Evolutionary conservation across 139 green algal species (phyloP), one percentile per base, ranked within the genome.

Genomic region (Monoraphidium neglectum): DNA sequence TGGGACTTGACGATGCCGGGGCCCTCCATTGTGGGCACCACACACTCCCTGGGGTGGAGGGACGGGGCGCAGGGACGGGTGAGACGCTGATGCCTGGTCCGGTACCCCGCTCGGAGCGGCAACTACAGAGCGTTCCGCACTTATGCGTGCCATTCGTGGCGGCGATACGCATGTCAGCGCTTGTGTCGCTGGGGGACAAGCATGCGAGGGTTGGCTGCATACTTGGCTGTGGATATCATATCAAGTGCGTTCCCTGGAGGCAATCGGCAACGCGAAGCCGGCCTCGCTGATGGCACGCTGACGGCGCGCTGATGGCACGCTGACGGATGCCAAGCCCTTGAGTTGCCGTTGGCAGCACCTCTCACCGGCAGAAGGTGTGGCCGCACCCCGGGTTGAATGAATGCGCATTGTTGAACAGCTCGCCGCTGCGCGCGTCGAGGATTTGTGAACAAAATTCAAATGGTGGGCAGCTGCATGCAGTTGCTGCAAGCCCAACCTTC

Each of bases 291-390:
- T 8, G 21, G 56, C 21, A 26, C 3, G 18, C 21, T 68, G 35
- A 2, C 24, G 37, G 66, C 16, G 26, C 35, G 21, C n/a, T 15
- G 37, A 53, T n/a, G 47, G 8, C 3, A 16, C 61, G n/a, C n/a
- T n/a, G n/a, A n/a, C n/a, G n/a, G n/a, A n/a, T n/a, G n/a, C n/a
- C n/a, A n/a, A n/a, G n/a, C n/a, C n/a, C n/a, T n/a, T n/a, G n/a
- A n/a, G n/a, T n/a, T n/a, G n/a, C n/a, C n/a, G n/a, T n/a, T n/a
- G 59, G 26, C 24, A 26, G 32, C 24, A 51, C 40, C 49, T 81
- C 83, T 63, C 53, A 92, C 88, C 77, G 68, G 84, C 88, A 93
- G 53, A 93, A 93, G 0, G 77, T 84, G 74, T 87, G 77, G 18
- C 80, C 81, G 56, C 88, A 93, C 35, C 60, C 67, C 0, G 75